Base-by-base conservation (phyloP, 1,284 basidiomycete genomes). In the Tilletia setariae region DNA sequence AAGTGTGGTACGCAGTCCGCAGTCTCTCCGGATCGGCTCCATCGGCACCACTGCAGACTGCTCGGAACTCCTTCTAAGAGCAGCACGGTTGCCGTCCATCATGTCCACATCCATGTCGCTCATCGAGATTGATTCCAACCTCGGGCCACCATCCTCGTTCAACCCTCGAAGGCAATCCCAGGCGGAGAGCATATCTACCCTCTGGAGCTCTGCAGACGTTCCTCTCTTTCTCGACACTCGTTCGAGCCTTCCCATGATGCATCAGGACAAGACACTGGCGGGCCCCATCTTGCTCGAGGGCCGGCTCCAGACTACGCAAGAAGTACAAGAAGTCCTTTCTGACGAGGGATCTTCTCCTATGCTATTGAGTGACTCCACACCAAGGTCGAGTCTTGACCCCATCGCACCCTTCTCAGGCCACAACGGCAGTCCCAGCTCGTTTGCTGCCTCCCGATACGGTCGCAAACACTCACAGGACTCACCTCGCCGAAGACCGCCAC, bases 131-230 rank as follows among this genome's bases (percentile, higher is more conserved):
- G 56, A 61, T 4, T 11, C 35, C 56, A 61, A 64, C 3, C 32
- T 32, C 25, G 46, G 35, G 2, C 13, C 7, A 23, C 42, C 59
- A 40, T 25, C 59, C 23, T 40, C 35, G 35, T 40, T 40, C 11
- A 11, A 40, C 15, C 30, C 46, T 25, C 51, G 51, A 13, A 11
- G 56, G 13, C 56, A 61, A 21, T 66, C 64, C 13, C 44, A 51
- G 40, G 53, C 53, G 8, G 74, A 69, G 35, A 75, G 75, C 67
- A 73, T 79, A 47, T 73, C 74, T 0, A 76, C 74, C 4, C 23
- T 77, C 1, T 77, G 77, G 77, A 76, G 73, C 70, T 79, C 77
- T 6, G 77, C 77, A 44, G 77, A 79, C 7, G 70, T 77, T 0
- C 77, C 77, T 1, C 65, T 79, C 42, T 75, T 76, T 61, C 71